Base-by-base conservation (phyloP, 1,284 basidiomycete species). In the Cryptococcus floricola region DNA sequence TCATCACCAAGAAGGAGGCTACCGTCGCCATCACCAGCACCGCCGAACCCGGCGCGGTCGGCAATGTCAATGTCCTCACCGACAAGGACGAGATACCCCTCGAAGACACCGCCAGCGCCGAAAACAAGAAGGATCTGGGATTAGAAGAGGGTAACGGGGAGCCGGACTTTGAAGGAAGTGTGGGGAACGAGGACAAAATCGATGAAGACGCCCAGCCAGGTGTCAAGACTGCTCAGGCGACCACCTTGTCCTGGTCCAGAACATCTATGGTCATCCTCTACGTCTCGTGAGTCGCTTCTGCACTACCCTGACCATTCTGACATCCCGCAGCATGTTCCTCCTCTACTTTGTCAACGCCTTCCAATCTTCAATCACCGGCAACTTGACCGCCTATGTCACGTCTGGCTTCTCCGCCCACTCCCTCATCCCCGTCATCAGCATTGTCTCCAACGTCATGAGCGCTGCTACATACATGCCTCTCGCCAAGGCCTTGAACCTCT, bases 331-430 rank as follows among this genome's bases (percentile, higher is more conserved):
- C 55, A 68, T 73, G 64, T 74, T 61, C 58, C 56, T 72, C 38
- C 57, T 64, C 38, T 74, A 73, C 54, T 56, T 63, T 25, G 66
- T 68, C 50, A 71, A 69, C 45, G 72, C 70, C 4, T 73, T 75
- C 59, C 68, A 73, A 48, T 51, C 53, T 9, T 66, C 64, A 12
- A 65, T 75, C 59, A 74, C 72, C 13, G 49, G 54, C 16, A 73
- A 70, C 52, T 58, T 74, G 4, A 46, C 63, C 5, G 65, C 70
- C 9, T 74, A 61, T 49, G 58, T 74, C 19, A 59, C 60, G 4
- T 64, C 62, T 14, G 68, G 56, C 41, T 74, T 75, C 47, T 53
- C 58, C 6, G 59, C 64, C 4, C 67, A 71, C 50, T 72, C 72
- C 9, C 67, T 74, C 39, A 65, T 74, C 28, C 68, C 73, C 16